Evolutionary conservation across 2,329 filamentous ascomycete species (phyloP), one percentile per base, ranked within the genome.

Genomic region (Cucurbitaria berberidis): DNA sequence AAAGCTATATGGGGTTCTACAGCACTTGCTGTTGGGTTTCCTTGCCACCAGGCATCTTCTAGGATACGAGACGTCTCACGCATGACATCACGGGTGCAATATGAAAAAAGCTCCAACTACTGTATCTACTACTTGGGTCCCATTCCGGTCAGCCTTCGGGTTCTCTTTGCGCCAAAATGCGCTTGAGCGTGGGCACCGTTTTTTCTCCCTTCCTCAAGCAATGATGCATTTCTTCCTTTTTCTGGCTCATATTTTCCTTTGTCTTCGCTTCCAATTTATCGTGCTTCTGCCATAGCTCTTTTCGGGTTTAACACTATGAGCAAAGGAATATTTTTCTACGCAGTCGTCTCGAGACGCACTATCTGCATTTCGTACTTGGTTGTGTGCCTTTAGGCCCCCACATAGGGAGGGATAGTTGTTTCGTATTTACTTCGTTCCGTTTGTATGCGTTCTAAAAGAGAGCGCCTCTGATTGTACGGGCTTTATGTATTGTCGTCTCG

Each of bases 41-140:
- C 39, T 52, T 49, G 42, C 39, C 46, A 30, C 49, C 22, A 45
- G 55, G 54, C 39, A 42, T 59, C 57, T 50, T 53, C 40, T 57
- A 50, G 58, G 57, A 48, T 60, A 61, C 51, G 48, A 48, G 55
- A 51, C 46, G 51, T 59, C 53, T 59, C 30, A 64, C 56, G 55
- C 59, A 67, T 57, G 64, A 63, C 45, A 54, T 60, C 45, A 63
- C 53, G 54, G 55, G 59, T 55, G 55, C 62, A 55, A 62, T 56
- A n/a, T 13, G 34, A 36, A 54, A 60, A 58, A 63, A 57, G 62
- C 57, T 53, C 48, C 41, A 47, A 57, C 39, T 49, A 49, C 48
- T 66, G 57, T 64, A 57, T 48, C 46, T 56, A 54, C 48, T 55
- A 45, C 41, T 47, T 46, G 46, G 46, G 46, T 58, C 38, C 40